A percentile compares a stretch with the other conserved stretches of the same genome.
phyloP scores from a whole-genome alignment of 495 filamentous ascomycete species.

The Trichoderma virens region DNA sequence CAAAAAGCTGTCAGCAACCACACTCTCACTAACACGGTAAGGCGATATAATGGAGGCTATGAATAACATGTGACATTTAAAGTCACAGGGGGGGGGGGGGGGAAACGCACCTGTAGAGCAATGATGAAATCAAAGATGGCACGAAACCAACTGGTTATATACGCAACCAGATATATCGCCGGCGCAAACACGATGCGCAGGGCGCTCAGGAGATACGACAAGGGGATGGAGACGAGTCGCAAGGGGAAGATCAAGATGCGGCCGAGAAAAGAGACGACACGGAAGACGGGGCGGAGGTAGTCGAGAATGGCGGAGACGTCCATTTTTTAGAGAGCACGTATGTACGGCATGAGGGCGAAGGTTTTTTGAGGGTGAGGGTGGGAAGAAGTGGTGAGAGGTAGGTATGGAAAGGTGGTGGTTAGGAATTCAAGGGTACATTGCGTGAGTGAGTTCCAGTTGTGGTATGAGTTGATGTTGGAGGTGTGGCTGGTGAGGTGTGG shows the following conservation, averaged over 20 bases:
- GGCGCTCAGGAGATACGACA: conserved; percentile 16
- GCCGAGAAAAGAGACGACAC: conserved; percentile 25
- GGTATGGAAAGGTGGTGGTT: neutral
- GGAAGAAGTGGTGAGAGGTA: neutral
- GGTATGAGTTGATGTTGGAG: neutral
- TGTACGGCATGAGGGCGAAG: neutral
- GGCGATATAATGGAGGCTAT: neutral
- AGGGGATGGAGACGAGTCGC: conserved; percentile 6
- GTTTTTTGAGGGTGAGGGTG: neutral
- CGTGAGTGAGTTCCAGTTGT: too few relatives aligned
- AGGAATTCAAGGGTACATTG: neutral
- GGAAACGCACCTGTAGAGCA: conserved; percentile 53
- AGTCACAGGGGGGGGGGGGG: neutral
- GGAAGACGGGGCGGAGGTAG: conserved; percentile 23
- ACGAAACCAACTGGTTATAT: conserved; percentile 16
- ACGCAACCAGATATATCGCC: conserved; percentile 26
- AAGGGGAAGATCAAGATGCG: conserved; percentile 23
- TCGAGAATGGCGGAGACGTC: conserved; percentile 16
- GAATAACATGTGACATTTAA: neutral
- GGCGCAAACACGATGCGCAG: conserved; percentile 26
- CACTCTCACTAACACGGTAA: neutral
- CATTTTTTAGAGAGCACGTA: neutral
- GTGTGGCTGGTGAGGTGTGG: neutral
- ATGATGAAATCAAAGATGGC: conserved; percentile 34
- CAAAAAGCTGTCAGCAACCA: neutral